A percentile compares a stretch with the other conserved stretches of the same genome.
These are phyloP conservation scores for Cyclotella atomus DNA, from an alignment of 108 stramenopile genomes.

Conservation along the genomic window DNA sequence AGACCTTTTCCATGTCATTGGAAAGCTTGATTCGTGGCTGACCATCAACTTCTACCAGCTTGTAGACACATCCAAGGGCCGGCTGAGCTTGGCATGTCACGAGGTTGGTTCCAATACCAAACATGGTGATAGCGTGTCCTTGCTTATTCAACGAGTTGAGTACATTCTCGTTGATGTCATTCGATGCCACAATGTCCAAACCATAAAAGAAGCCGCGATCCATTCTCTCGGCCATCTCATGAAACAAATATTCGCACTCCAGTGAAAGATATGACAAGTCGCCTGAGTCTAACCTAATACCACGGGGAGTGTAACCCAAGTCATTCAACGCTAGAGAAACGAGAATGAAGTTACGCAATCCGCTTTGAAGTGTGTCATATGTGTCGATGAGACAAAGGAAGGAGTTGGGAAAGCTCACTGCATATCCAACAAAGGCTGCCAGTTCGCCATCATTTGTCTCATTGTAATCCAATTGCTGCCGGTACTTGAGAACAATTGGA, in stretches of 20 bases:
- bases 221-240: conserved; percentile 47
- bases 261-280: conserved; percentile 91
- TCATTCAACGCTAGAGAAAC: conserved; percentile 93
- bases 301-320: conserved; percentile 87
- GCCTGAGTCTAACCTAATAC: conserved; percentile 95
- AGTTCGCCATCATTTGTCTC: conserved; percentile 94
- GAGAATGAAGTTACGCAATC: conserved; percentile 91
- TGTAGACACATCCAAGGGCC: conserved; percentile 98
- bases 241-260: conserved; percentile 63
- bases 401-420: conserved; percentile 88
- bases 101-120: conserved; percentile 98
- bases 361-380: conserved; percentile 94
- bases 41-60: conserved; percentile 88
- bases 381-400: conserved; percentile 98
- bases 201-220: conserved; percentile 61
- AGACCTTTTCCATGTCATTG: conserved; percentile 88
- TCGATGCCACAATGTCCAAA: conserved; percentile 92
- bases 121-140: conserved; percentile 93
- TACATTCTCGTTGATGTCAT: conserved; percentile 96
- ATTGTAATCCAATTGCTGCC: conserved; percentile 45
- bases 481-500: conserved; percentile 62
- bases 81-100: conserved; percentile 99
- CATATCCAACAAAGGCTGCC: conserved; percentile 97
- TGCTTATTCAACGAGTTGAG: conserved; percentile 74
- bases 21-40: conserved; percentile 94